Evolutionary conservation across 1,284 basidiomycete species (phyloP).

Genomic region (Papiliotrema laurentii): DNA sequence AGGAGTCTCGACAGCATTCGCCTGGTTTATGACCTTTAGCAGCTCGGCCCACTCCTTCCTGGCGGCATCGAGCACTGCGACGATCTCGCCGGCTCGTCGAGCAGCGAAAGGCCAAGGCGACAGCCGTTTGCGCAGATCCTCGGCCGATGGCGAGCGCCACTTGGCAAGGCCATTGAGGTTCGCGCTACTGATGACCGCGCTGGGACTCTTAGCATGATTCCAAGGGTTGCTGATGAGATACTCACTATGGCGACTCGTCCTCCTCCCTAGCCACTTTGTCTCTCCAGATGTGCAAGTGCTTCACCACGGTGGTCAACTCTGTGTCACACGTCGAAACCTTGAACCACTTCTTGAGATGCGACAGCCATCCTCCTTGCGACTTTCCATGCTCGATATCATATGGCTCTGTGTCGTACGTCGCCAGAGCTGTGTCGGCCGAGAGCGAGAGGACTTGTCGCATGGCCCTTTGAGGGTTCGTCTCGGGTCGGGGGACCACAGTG

Average conservation of each 20-base stretch:
- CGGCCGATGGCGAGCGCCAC: slow-evolving; percentile 5
- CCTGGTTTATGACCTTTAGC: neutral
- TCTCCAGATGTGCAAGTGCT: slow-evolving; percentile 76
- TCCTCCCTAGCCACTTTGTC: slow-evolving; percentile 74
- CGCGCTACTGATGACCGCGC: neutral
- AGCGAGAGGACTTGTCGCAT: slow-evolving; percentile 58
- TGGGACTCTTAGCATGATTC: too few species aligned
- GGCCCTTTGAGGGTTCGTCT: slow-evolving; percentile 30
- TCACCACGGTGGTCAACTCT: slow-evolving; percentile 58
- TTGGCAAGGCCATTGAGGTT: neutral
- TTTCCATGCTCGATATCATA: slow-evolving; percentile 65
- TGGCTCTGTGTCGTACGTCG: slow-evolving; percentile 60
- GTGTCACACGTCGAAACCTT: slow-evolving; percentile 39
- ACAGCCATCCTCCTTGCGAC: slow-evolving; percentile 70
- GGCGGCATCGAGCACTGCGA: slow-evolving; percentile 58
- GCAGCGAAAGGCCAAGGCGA: slow-evolving; percentile 15
- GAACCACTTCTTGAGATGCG: slow-evolving; percentile 70
- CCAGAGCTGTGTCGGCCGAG: slow-evolving; percentile 68
- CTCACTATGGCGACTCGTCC: slow-evolving; percentile 79
- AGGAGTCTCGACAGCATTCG: neutral
- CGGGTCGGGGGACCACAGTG: slow-evolving; percentile 9
- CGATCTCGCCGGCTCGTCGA: slow-evolving; percentile 58
- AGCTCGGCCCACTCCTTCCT: slow-evolving; percentile 45
- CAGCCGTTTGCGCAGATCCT: too few species aligned
- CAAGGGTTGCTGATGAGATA: too few species aligned